A percentile compares a stretch with the other conserved stretches of the same genome.
Evolutionary conservation across 1,284 basidiomycete genomes (phyloP).

Genomic region (Serendipita sp.): DNA sequence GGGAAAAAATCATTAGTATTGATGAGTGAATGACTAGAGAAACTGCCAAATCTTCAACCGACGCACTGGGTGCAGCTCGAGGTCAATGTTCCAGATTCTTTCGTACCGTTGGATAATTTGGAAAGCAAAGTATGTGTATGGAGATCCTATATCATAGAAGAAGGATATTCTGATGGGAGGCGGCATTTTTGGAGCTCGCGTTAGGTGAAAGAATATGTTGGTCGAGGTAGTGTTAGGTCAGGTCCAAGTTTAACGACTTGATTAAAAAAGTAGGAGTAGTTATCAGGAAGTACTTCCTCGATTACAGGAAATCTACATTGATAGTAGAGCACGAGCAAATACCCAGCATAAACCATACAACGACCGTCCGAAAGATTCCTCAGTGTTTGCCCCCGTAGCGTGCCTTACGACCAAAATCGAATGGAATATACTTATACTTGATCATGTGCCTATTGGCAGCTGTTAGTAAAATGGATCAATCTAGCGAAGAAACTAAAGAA

Average conservation of each 20-base stretch:
- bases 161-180: not conserved
- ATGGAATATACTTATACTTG: constrained; percentile 92
- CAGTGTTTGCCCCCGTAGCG: constrained; percentile 37
- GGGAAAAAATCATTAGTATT: not conserved
- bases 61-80: not conserved
- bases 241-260: no score
- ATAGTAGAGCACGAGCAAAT: no score
- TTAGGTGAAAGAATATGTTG: no score
- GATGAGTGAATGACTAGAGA: not conserved
- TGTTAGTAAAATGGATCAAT: not conserved
- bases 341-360: no score
- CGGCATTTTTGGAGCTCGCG: not conserved
- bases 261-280: no score
- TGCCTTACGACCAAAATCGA: constrained; percentile 79
- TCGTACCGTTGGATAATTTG: constrained; percentile 7
- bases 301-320: no score
- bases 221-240: no score
- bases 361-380: not conserved
- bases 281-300: no score
- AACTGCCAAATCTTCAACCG: not conserved
- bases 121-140: constrained; percentile 7
- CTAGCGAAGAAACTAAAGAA: not conserved
- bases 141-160: constrained; percentile 7
- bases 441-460: constrained; percentile 74
- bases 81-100: constrained; percentile 7